These are phyloP conservation scores for Thelonectria olida DNA, from an alignment of 2,329 filamentous ascomycete genomes.

Conservation along the genomic window DNA sequence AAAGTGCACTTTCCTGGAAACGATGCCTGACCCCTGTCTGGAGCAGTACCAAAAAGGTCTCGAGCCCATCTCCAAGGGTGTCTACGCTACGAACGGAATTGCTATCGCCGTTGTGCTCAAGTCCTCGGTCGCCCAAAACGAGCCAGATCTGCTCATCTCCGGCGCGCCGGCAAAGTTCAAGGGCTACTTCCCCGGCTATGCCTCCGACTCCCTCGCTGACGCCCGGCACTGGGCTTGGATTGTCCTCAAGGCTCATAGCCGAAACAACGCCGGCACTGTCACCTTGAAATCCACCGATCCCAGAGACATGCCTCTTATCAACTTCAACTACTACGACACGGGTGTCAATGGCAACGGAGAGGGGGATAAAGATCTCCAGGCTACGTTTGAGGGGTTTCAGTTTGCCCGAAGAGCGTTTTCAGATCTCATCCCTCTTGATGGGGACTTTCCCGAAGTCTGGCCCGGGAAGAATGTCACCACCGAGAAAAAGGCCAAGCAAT, in stretches of 20 bases:
- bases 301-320: conserved; percentile 69
- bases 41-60: conserved; percentile 28
- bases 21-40: conserved; percentile 29
- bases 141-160: conserved; percentile 64
- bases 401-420: conserved; percentile 54
- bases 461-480: conserved; percentile 50
- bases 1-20: conserved; percentile 33
- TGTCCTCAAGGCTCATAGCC: conserved; percentile 61
- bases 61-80: conserved; percentile 34
- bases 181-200: conserved; percentile 66
- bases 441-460: conserved; percentile 49
- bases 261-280: conserved; percentile 70
- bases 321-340: conserved; percentile 65
- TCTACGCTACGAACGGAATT: conserved; percentile 59
- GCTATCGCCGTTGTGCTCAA: conserved; percentile 56
- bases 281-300: conserved; percentile 68
- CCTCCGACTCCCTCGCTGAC: conserved; percentile 52
- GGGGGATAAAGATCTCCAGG: conserved; percentile 54
- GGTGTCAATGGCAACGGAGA: conserved; percentile 41
- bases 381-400: conserved; percentile 55
- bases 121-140: conserved; percentile 50
- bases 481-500: conserved; percentile 55
- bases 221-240: conserved; percentile 52
- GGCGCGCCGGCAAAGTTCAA: conserved; percentile 64
- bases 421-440: conserved; percentile 45